Evolutionary conservation across 768 basidiomycete genomes (phyloP).

Genomic region (Mycena maculata): DNA sequence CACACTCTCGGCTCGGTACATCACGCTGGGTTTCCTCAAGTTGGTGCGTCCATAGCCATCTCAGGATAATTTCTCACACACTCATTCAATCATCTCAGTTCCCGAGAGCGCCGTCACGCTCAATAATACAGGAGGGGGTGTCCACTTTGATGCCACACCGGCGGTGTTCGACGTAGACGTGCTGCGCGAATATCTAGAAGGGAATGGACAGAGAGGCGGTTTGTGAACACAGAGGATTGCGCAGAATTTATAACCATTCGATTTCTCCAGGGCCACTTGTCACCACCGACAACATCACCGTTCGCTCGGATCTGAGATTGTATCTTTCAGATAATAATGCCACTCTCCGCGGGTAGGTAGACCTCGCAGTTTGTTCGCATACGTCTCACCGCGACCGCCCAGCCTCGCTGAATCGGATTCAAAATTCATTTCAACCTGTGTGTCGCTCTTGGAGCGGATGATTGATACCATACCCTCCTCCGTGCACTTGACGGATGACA

Average conservation of each 20-base stretch:
- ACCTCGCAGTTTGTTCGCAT: background rate
- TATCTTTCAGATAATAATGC: constrained; percentile 37
- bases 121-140: constrained; percentile 32
- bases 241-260: background rate
- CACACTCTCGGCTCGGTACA: constrained; percentile 34
- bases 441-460: constrained; percentile 34
- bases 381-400: background rate
- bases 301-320: constrained; percentile 40
- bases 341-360: constrained; percentile 34
- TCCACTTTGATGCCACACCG: constrained; percentile 35
- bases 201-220: constrained; percentile 34
- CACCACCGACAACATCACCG: constrained; percentile 36
- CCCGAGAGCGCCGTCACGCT: constrained; percentile 32
- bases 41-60: constrained; percentile 11
- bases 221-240: background rate
- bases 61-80: background rate
- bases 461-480: constrained; percentile 36
- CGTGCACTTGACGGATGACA: constrained; percentile 32
- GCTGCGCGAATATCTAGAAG: constrained; percentile 27
- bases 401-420: constrained; percentile 3
- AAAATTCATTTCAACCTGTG: constrained; percentile 31
- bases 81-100: constrained; percentile 1
- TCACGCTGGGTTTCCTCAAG: constrained; percentile 33
- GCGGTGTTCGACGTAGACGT: constrained; percentile 32
- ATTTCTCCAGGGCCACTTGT: constrained; percentile 34